These are phyloP conservation scores for Myriosclerotinia scirpicola DNA, from an alignment of 2,329 filamentous ascomycete genomes.

Conservation along the genomic window DNA sequence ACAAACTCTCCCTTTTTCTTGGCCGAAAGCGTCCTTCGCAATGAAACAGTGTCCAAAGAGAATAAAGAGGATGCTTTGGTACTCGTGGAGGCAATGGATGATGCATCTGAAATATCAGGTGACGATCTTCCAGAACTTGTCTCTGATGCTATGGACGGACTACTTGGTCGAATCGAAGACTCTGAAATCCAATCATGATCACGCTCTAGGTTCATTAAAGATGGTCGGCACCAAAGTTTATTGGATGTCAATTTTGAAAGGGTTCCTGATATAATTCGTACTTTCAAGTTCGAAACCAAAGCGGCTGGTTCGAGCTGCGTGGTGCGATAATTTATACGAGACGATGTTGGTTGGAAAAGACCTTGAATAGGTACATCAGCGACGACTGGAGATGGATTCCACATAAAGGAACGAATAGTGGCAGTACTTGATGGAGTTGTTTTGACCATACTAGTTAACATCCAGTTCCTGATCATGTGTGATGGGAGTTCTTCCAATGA, in stretches of 20 bases:
- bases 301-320: conserved; percentile 33
- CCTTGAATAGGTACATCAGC: conserved; percentile 20
- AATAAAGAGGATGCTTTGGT: conserved; percentile 40
- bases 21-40: conserved; percentile 26
- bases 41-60: conserved; percentile 13
- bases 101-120: conserved; percentile 36
- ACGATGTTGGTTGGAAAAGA: conserved; percentile 28
- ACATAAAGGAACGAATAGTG: conserved; percentile 23
- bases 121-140: conserved; percentile 38
- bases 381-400: conserved; percentile 23
- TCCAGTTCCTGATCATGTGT: conserved; percentile 24
- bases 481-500: conserved; percentile 8
- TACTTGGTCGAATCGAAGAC: conserved; percentile 37
- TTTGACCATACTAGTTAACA: conserved; percentile 17
- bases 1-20: conserved; percentile 24
- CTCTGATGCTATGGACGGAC: conserved; percentile 37
- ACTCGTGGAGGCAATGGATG: conserved; percentile 39
- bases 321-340: conserved; percentile 30
- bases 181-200: conserved; percentile 41
- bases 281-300: conserved; percentile 33
- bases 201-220: conserved; percentile 17
- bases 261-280: conserved; percentile 23
- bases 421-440: neutral
- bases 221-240: conserved; percentile 34
- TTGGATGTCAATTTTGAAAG: conserved; percentile 31